Evolutionary conservation across 257 asterid genomes (phyloP).

Genomic region (Salvia rosmarinus): DNA sequence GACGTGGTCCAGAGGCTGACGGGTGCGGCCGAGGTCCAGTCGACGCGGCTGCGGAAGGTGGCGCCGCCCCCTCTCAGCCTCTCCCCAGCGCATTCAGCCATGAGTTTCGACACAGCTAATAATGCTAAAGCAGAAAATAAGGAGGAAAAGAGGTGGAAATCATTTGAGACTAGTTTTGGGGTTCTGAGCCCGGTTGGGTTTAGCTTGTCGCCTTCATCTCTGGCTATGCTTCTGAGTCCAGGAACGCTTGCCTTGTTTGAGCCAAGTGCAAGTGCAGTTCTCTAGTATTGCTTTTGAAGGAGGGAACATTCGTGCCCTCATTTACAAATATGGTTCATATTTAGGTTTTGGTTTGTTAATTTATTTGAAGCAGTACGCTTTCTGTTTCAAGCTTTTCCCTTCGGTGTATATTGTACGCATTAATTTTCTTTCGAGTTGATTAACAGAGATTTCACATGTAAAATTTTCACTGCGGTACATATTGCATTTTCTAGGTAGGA

Average conservation of each 20-base stretch:
- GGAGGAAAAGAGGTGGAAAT: neutral
- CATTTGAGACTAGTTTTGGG: constrained; percentile 37
- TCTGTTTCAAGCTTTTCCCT: too few species aligned
- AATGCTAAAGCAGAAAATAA: neutral
- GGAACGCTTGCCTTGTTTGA: constrained; percentile 47
- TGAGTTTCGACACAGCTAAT: neutral
- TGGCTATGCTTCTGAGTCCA: constrained; percentile 58
- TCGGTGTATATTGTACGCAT: too few species aligned
- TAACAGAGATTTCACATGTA: too few species aligned
- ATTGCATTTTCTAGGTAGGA: too few species aligned
- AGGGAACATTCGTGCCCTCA: neutral
- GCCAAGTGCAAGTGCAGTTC: constrained; percentile 39
- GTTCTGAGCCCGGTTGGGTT: constrained; percentile 48
- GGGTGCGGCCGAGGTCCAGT: constrained; percentile 37
- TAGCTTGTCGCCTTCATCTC: constrained; percentile 57
- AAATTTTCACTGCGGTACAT: too few species aligned
- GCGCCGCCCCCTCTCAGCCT: constrained; percentile 67
- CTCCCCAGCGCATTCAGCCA: constrained; percentile 19
- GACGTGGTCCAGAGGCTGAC: constrained; percentile 70
- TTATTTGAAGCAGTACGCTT: too few species aligned
- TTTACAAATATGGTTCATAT: neutral
- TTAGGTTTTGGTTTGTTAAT: too few species aligned
- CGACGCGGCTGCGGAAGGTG: constrained; percentile 43
- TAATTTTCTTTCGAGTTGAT: too few species aligned
- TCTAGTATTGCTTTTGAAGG: neutral